These are phyloP conservation scores for Annulohypoxylon moriforme DNA, from an alignment of 495 filamentous ascomycete species.

Conservation along the genomic window DNA sequence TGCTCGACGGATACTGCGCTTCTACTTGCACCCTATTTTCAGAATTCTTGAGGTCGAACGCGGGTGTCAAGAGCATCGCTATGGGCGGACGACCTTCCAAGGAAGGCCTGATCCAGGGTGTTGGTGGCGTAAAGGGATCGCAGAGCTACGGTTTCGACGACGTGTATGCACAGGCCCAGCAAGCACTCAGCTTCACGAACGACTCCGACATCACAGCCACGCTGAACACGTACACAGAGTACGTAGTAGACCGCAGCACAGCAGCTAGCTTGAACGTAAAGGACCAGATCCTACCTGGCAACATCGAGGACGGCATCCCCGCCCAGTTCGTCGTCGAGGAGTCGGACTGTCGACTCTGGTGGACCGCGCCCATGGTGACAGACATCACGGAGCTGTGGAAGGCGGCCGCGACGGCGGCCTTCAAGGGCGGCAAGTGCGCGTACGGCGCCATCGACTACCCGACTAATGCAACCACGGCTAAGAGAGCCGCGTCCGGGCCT, in stretches of 20 bases:
- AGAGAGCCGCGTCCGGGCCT: conserved; percentile 25
- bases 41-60: conserved; percentile 66
- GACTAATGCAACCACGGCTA: conserved; percentile 22
- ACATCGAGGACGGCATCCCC: conserved; percentile 54
- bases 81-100: conserved; percentile 68
- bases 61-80: conserved; percentile 67
- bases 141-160: conserved; percentile 47
- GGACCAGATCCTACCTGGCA: conserved; percentile 51
- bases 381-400: conserved; percentile 63
- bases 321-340: conserved; percentile 65
- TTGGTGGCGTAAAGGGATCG: conserved; percentile 69
- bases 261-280: conserved; percentile 54
- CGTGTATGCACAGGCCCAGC: conserved; percentile 49
- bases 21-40: conserved; percentile 72
- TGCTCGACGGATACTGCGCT: conserved; percentile 71
- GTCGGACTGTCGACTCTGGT: conserved; percentile 67
- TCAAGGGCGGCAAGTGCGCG: conserved; percentile 51
- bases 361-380: conserved; percentile 61
- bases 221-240: conserved; percentile 61
- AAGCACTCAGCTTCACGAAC: conserved; percentile 47
- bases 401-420: conserved; percentile 53
- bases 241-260: conserved; percentile 48
- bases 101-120: conserved; percentile 69
- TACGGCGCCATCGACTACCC: conserved; percentile 41
- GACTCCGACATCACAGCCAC: conserved; percentile 56